Evolutionary conservation across 805 yeast genomes (phyloP), one percentile per base, ranked within the genome.

Genomic region (Vanderwaltozyma yarrowii): DNA sequence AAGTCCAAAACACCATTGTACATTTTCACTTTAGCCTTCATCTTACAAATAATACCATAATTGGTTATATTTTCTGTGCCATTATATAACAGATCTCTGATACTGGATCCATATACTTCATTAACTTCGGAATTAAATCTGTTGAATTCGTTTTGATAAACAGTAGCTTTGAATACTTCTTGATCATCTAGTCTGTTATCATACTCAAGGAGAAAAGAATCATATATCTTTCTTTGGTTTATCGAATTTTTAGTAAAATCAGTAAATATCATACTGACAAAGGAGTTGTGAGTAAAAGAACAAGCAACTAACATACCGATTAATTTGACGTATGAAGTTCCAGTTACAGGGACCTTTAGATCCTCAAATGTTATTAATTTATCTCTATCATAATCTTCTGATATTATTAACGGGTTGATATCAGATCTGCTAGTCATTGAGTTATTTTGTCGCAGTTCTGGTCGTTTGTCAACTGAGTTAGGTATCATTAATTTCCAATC

Each of bases 201-300:
- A 38, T 39, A 45, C 20, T 49, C 44, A 21, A 54, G 37, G 24
- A 56, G n/a, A 28, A 44, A 54, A 12, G 44, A 43, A 35, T 50
- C 58, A 32, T 50, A 49, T 5, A 54, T 41, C 28, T 47, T 47
- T 20, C 48, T 49, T 29, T 45, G 51, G 19, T 26, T 30, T 6
- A 38, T 36, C 2, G 37, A 24, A 34, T 52, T 55, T 7, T 36
- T 26, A 2, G 56, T 56, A 32, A 57, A 56, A 43, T 57, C 62
- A 10, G 61, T 56, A 24, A 57, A 52, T 11, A 51, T 45, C 34
- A 53, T 33, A 15, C 44, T 34, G 1, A 36, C 43, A 36, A 38
- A 51, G 4, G 36, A 20, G 0, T 30, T 27, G 17, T 40, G 36
- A 25, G 49, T 50, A 34, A 44, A 45, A 2, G 53, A 34, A 28